These are phyloP conservation scores for Eimeria zaria DNA, from an alignment of 169 alveolate genomes.

Conservation along the genomic window DNA sequence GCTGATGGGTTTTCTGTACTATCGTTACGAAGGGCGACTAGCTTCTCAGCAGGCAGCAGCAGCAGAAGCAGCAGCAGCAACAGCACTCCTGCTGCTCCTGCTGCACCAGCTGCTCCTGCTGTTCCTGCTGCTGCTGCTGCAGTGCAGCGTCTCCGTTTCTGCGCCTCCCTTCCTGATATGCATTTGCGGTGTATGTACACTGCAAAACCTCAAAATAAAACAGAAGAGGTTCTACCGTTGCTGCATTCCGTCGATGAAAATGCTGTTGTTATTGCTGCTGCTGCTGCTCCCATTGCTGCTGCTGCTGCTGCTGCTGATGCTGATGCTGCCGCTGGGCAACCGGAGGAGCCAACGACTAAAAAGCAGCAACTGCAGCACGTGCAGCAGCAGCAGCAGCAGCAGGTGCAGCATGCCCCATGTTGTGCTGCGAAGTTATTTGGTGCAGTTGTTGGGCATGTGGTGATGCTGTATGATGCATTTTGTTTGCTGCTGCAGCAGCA, in stretches of 20 bases:
- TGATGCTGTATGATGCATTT: background rate
- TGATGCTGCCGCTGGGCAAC: background rate
- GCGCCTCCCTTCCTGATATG: conserved; percentile 33
- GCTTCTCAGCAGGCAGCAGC: conserved; percentile 32
- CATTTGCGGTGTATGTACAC: background rate
- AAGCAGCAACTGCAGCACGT: background rate
- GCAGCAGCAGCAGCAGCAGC: too few relatives aligned
- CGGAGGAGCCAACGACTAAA: background rate
- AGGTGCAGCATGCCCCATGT: too few relatives aligned
- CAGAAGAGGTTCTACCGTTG: background rate
- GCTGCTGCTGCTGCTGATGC: conserved; percentile 22
- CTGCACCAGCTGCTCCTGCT: background rate
- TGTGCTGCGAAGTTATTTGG: background rate
- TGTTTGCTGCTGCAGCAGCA: conserved; percentile 59
- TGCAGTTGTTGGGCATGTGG: background rate
- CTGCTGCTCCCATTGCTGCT: too few relatives aligned
- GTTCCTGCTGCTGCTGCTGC: background rate
- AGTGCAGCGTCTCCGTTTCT: conserved; percentile 8
- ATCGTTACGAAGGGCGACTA: conserved; percentile 12
- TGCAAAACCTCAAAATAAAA: background rate
- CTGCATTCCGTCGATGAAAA: background rate
- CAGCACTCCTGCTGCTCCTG: background rate
- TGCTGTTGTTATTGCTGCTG: too few relatives aligned
- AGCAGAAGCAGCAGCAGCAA: too few relatives aligned
- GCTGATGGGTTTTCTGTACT: conserved; percentile 29